phyloP scores from a whole-genome alignment of 163 green algal genomes.

The Coccomyxa subellipsoidea region DNA sequence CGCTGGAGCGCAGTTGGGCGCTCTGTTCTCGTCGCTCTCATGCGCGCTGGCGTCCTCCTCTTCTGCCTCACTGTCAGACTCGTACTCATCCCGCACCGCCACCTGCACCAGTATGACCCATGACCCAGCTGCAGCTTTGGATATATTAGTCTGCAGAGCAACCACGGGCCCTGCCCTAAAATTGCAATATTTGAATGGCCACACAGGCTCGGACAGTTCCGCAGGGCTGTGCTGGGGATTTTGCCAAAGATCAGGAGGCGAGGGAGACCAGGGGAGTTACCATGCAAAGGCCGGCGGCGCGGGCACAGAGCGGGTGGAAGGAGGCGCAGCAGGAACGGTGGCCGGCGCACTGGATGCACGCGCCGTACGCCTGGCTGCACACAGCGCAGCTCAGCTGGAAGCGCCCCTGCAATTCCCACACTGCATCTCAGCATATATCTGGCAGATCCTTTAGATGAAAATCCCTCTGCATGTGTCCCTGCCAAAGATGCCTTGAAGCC shows the following conservation, averaged over 20 bases:
- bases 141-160: not conserved
- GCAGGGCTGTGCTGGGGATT: not conserved
- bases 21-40: not conserved
- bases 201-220: not conserved
- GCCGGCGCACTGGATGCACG: slow-evolving; percentile 47
- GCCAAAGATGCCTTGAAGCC: no score
- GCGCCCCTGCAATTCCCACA: slow-evolving; percentile 23
- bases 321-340: slow-evolving; percentile 33
- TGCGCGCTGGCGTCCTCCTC: not conserved
- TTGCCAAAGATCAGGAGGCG: not conserved
- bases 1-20: not conserved
- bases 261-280: no score
- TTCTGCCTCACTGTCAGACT: not conserved
- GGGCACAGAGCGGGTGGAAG: slow-evolving; percentile 56
- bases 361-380: slow-evolving; percentile 48
- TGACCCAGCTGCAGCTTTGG: no score
- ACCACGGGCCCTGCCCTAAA: no score
- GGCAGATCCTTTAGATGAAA: no score
- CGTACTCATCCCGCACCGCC: slow-evolving; percentile 8
- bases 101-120: not conserved
- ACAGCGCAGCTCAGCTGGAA: slow-evolving; percentile 42
- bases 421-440: no score
- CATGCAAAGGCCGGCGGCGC: slow-evolving; percentile 28
- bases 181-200: no score
- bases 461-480: no score